Evolutionary conservation across 2,329 filamentous ascomycete species (phyloP).

Genomic region (Xylaria sp.): DNA sequence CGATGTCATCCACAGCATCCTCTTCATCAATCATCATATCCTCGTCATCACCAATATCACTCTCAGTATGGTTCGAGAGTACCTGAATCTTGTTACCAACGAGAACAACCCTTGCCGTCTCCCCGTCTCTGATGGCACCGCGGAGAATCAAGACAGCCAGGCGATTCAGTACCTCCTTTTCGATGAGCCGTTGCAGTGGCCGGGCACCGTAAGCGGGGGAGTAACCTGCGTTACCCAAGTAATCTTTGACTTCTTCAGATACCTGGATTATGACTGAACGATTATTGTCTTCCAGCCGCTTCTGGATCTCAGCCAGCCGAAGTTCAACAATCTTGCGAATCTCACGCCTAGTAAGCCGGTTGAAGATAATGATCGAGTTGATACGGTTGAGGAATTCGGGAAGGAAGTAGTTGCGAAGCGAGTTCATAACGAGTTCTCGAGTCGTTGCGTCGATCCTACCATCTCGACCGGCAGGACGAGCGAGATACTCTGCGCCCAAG

Average conservation of each 20-base stretch:
- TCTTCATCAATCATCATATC: slow-evolving; percentile 80
- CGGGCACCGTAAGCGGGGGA: slow-evolving; percentile 95
- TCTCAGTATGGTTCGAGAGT: slow-evolving; percentile 80
- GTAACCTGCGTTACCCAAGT: slow-evolving; percentile 90
- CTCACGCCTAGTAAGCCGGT: slow-evolving; percentile 87
- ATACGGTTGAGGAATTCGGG: slow-evolving; percentile 99
- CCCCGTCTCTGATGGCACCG: slow-evolving; percentile 85
- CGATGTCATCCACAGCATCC: slow-evolving; percentile 77
- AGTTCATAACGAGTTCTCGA: slow-evolving; percentile 87
- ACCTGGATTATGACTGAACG: slow-evolving; percentile 89
- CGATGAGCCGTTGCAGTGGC: slow-evolving; percentile 88
- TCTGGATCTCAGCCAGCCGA: slow-evolving; percentile 88
- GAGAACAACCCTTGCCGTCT: slow-evolving; percentile 82
- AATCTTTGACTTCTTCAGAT: slow-evolving; percentile 88
- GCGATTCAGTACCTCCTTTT: slow-evolving; percentile 96
- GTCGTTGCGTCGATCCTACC: slow-evolving; percentile 89
- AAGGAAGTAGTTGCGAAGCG: slow-evolving; percentile 94
- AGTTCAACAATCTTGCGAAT: slow-evolving; percentile 97
- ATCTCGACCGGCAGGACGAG: slow-evolving; percentile 79
- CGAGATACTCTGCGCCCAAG: slow-evolving; percentile 92
- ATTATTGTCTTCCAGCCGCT: slow-evolving; percentile 84
- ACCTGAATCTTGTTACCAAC: slow-evolving; percentile 84
- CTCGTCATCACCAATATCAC: slow-evolving; percentile 67
- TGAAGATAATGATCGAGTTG: slow-evolving; percentile 96
- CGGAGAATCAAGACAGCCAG: slow-evolving; percentile 91